Percentiles rank a stretch among this genome's conserved stretches.
Evolutionary conservation across 192 early-diverging fungal genomes (phyloP).

Genomic region (Haplosporangium gracile): DNA sequence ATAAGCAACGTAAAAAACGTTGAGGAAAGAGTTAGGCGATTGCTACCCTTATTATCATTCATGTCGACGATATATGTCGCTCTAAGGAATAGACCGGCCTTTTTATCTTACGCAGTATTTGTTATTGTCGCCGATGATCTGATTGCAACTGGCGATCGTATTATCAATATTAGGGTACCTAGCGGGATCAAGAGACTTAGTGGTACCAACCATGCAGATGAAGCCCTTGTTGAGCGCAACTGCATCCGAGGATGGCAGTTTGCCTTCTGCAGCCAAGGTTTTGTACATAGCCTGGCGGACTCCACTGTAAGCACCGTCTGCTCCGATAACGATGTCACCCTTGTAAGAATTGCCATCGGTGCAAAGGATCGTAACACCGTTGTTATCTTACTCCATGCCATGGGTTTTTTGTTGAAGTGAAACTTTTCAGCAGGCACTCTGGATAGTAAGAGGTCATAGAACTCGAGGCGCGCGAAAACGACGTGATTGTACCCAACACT

Average conservation of each 20-base stretch:
- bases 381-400: background rate
- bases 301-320: background rate
- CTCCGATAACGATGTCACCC: conserved; percentile 7
- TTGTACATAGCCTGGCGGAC: background rate
- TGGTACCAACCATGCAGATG: conserved; percentile 6
- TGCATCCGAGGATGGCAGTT: background rate
- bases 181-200: background rate
- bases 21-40: background rate
- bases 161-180: background rate
- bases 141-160: background rate
- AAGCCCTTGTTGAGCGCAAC: background rate
- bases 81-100: background rate
- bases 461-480: background rate
- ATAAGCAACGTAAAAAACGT: too few species aligned
- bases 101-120: background rate
- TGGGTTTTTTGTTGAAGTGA: background rate
- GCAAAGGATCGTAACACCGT: background rate
- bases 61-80: background rate
- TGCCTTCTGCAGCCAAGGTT: background rate
- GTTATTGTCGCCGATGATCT: conserved; percentile 11
- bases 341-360: background rate
- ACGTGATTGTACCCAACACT: background rate
- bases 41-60: background rate
- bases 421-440: background rate
- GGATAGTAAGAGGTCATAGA: background rate